Base-by-base conservation (phyloP, 768 basidiomycete genomes). In the Lentinula aciculospora region DNA sequence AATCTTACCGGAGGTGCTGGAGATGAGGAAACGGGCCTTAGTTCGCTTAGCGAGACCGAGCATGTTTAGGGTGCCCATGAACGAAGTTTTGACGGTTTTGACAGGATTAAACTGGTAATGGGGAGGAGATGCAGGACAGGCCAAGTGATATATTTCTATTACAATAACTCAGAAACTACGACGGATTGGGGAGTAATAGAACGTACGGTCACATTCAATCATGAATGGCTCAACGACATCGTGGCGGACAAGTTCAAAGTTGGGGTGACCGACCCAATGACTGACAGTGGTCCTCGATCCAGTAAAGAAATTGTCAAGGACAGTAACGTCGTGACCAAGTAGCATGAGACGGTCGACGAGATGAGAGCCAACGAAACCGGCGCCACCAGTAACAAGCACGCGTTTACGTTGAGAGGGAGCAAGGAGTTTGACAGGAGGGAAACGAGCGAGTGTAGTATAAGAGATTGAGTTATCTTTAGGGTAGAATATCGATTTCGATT, bases 301-400 rank as follows among this genome's bases (percentile, higher is more conserved):
- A 25, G 95, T 98, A 78, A 99, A 99, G 71, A 99, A 99, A 76
- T 98, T 98, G 78, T 98, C 96, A 57, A 97, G 74, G 62, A 98
- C 96, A 57, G 93, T 94, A 64, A 96, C 94, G 71, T 98, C 94
- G 68, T 99, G 97, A 15, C 97, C 97, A 53, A 98, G 84, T 61
- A 98, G 82, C 94, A 99, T 95, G 61, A 98, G 84, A 49, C 97
- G 84, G 76, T 99, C 97, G 54, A 99, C 92, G 48, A 99, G 85
- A 74, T 99, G 97, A 31, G 94, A 96, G 15, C 97, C 97, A 59
- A 99, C 96, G 71, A 99, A 99, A n/a, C 97, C 97, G 36, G 96
- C 97, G 40, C 97, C 96, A 58, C 96, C 96, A 21, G 96, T 98
- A 64, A 98, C 89, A 39, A 99, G 83, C 64, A 98, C 76, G 59